These are phyloP conservation scores for Paracoccidioides brasiliensis DNA, from an alignment of 2,329 filamentous ascomycete genomes.

Conservation along the genomic window DNA sequence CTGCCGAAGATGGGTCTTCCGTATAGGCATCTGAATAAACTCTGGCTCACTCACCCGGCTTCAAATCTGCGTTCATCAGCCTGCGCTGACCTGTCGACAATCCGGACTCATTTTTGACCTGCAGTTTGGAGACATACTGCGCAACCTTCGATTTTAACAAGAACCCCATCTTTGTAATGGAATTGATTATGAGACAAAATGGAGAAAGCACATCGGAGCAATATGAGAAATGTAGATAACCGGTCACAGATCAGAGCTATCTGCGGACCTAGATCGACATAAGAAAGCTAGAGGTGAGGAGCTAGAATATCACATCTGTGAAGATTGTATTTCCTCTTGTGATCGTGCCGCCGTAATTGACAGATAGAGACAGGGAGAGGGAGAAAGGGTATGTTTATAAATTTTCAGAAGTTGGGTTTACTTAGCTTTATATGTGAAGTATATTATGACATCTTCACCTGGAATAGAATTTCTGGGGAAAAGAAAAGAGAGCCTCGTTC, in stretches of 20 bases:
- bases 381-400: not conserved
- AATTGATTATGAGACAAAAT: not conserved
- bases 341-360: too few species aligned
- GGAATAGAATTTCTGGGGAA: too few species aligned
- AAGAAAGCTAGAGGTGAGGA: not conserved
- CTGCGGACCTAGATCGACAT: too few species aligned
- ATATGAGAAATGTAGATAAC: not conserved
- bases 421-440: not conserved
- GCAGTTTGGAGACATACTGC: slow-evolving; percentile 42
- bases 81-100: slow-evolving; percentile 69
- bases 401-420: not conserved
- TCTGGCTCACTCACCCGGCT: slow-evolving; percentile 35
- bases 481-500: too few species aligned
- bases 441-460: not conserved
- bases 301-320: not conserved
- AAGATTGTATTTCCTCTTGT: not conserved
- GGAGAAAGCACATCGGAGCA: not conserved
- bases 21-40: slow-evolving; percentile 45
- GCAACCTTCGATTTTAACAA: slow-evolving; percentile 25
- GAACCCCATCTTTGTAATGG: slow-evolving; percentile 27
- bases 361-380: not conserved
- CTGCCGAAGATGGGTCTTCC: slow-evolving; percentile 1
- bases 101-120: slow-evolving; percentile 62
- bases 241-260: not conserved
- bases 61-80: slow-evolving; percentile 74